Evolutionary conservation across 352 stramenopile species (phyloP).

Genomic region (Phytophthora podocarpi): DNA sequence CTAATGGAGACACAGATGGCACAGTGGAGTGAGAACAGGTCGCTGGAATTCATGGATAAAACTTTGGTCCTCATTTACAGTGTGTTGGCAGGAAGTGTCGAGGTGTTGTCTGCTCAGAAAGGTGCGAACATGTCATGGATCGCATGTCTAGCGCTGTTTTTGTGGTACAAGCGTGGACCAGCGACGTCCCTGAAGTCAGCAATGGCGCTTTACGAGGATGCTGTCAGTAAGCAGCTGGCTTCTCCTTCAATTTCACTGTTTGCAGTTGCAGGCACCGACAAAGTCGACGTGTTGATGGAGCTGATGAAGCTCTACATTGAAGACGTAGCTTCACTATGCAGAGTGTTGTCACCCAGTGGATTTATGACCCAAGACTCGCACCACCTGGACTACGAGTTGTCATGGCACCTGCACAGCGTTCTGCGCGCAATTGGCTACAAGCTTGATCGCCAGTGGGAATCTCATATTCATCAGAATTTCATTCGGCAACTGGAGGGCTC

Average conservation of each 20-base stretch:
- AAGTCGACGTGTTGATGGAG: conserved; percentile 69
- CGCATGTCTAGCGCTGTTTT: conserved; percentile 59
- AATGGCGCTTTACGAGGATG: conserved; percentile 45
- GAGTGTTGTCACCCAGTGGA: conserved; percentile 63
- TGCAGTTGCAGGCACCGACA: conserved; percentile 26
- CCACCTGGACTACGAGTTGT: conserved; percentile 79
- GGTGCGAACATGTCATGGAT: conserved; percentile 57
- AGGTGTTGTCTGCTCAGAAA: conserved; percentile 61
- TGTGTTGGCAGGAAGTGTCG: conserved; percentile 61
- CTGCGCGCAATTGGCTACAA: conserved; percentile 77
- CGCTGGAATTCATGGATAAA: conserved; percentile 64
- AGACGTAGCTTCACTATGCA: conserved; percentile 56
- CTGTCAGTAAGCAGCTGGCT: conserved; percentile 49
- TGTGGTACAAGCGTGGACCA: conserved; percentile 73
- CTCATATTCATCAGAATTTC: conserved; percentile 83
- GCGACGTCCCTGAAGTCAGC: conserved; percentile 53
- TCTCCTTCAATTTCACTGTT: conserved; percentile 41
- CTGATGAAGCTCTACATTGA: conserved; percentile 74
- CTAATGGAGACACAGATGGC: conserved; percentile 62
- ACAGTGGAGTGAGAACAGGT: conserved; percentile 57
- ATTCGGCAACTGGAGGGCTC: conserved; percentile 75
- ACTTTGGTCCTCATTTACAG: conserved; percentile 70
- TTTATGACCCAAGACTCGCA: conserved; percentile 37
- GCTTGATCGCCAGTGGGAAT: conserved; percentile 75
- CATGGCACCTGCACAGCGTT: conserved; percentile 80